Evolutionary conservation across 2,329 filamentous ascomycete genomes (phyloP), one percentile per base, ranked within the genome.

Genomic region (Graphilbum fragrans): DNA sequence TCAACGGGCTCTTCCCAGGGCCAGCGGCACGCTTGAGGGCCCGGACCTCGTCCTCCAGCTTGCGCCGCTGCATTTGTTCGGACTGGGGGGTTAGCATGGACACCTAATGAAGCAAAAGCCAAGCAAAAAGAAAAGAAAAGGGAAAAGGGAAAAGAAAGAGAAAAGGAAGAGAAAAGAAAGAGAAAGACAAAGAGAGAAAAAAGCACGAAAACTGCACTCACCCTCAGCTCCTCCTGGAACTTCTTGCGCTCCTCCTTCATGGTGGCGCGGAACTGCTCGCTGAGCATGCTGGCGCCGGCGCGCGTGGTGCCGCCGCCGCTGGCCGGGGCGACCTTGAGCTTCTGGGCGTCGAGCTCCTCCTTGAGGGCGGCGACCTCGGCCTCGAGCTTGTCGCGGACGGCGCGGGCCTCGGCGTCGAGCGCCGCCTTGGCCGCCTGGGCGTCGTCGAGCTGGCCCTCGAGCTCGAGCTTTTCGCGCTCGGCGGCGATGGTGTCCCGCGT

Each of bases 181-280:
- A 35, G 43, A 36, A 18, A 19, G 1, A 12, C 29, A 31, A 8
- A 37, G 3, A 7, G 14, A 32, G 35, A 6, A 35, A 2, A 14
- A 41, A 33, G 25, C 32, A 32, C 12, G 21, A 17, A 11, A 40
- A 32, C 25, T 25, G 10, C 20, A 14, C 67, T 52, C 54, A 71
- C 69, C 59, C 58, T 63, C 33, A 74, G 52, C 44, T 72, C 70
- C 47, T 73, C 69, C 47, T 73, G 69, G 58, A 71, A 73, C 56
- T 66, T 71, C 61, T 65, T 72, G 48, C 70, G 63, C 59, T 74
- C 70, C 53, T 71, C 69, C 50, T 70, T 66, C 70, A 74, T 72
- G 19, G 67, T 71, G 8, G 64, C 59, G 37, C 70, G 57, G 58
- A 74, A 74, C 56, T 73, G 70, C 57, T 74, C 70, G 52, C 70